A percentile compares a stretch with the other conserved stretches of the same genome.
Conservation (phyloP, 2,329 filamentous ascomycete genomes). For the Sporothrix mexicana region DNA sequence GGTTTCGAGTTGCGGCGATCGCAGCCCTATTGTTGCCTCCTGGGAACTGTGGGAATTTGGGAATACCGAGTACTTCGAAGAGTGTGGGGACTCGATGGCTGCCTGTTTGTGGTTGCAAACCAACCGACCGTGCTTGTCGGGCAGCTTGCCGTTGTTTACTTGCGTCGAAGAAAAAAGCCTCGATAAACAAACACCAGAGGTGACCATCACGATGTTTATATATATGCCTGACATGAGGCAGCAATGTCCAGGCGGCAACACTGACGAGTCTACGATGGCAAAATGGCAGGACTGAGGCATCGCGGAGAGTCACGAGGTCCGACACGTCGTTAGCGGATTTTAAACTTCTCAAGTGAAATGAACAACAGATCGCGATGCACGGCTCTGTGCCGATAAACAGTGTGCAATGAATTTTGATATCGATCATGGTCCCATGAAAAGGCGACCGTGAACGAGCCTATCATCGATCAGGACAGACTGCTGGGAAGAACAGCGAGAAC, state of each 20-base stretch:
- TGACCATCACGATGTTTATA: neutral
- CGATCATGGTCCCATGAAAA: neutral
- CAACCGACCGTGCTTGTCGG: neutral
- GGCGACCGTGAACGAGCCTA: neutral
- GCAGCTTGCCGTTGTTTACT: neutral
- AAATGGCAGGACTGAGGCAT: neutral
- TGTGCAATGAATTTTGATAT: neutral
- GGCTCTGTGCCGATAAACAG: neutral
- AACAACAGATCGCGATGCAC: neutral
- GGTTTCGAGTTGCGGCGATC: constrained; percentile 27
- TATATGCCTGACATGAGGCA: neutral
- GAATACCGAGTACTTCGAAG: too few species aligned
- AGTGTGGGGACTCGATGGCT: neutral
- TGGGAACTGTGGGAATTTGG: neutral
- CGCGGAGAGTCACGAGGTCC: neutral
- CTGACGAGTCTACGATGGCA: constrained; percentile 18
- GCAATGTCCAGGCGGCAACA: neutral
- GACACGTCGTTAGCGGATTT: too few species aligned
- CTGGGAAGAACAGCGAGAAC: neutral
- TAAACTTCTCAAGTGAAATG: too few species aligned
- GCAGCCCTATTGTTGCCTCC: neutral
- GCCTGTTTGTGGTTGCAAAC: constrained; percentile 7
- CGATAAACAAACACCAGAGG: neutral
- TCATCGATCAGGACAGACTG: neutral
- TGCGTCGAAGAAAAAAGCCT: neutral